Percentiles rank a stretch among this genome's conserved stretches.
Evolutionary conservation across 2,329 filamentous ascomycete species (phyloP).

Genomic region (Stachybotrys chlorohalonatus): DNA sequence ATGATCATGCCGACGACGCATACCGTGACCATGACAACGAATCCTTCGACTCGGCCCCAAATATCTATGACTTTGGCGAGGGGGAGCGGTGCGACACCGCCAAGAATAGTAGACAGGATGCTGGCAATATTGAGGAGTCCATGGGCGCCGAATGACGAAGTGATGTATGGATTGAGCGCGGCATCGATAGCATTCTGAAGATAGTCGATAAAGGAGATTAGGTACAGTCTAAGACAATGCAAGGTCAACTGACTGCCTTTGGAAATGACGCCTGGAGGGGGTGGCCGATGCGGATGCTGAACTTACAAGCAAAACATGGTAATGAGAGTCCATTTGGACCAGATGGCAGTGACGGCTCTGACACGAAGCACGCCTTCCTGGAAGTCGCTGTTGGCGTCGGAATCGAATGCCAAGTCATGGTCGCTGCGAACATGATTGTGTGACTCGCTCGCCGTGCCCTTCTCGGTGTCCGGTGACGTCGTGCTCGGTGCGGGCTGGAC

Average conservation of each 20-base stretch:
- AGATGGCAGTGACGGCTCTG: neutral
- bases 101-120: constrained; percentile 30
- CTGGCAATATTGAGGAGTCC: constrained; percentile 30
- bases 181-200: constrained; percentile 28
- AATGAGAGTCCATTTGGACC: neutral
- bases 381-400: neutral
- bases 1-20: constrained; percentile 38
- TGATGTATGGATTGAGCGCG: constrained; percentile 34
- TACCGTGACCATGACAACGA: constrained; percentile 19
- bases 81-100: constrained; percentile 15
- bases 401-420: neutral
- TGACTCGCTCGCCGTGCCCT: neutral
- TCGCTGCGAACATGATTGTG: neutral
- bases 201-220: constrained; percentile 36
- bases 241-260: no score
- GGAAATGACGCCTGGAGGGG: no score
- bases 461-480: neutral
- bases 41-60: constrained; percentile 26
- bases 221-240: no score
- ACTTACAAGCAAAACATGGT: neutral
- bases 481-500: neutral
- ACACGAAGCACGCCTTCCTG: neutral
- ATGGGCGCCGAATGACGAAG: constrained; percentile 23
- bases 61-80: constrained; percentile 30
- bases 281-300: neutral